A percentile compares a stretch with the other conserved stretches of the same genome.
Evolutionary conservation across 345 rosid species (phyloP).

Genomic region (Gossypium mustelinum): DNA sequence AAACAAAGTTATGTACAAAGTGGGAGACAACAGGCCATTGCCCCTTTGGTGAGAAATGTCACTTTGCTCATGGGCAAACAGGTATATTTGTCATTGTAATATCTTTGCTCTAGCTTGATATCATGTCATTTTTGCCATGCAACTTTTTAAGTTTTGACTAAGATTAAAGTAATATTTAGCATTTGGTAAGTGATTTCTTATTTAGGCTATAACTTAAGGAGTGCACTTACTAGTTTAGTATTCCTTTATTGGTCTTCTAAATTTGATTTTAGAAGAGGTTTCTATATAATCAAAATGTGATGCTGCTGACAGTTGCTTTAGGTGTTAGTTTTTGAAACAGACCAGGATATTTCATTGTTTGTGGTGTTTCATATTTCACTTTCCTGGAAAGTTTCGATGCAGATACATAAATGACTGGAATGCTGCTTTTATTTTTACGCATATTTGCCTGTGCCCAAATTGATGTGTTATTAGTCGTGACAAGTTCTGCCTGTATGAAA

Average conservation of each 20-base stretch:
- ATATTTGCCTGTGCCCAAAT: no score
- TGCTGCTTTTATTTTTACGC: no score
- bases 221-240: not conserved
- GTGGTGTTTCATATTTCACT: not conserved
- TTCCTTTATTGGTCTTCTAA: not conserved
- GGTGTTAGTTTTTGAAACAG: not conserved
- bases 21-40: conserved; percentile 75
- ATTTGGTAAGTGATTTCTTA: not conserved
- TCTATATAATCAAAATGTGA: not conserved
- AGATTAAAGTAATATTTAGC: not conserved
- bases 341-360: not conserved
- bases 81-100: conserved; percentile 37
- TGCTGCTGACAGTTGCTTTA: not conserved
- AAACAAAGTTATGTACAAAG: conserved; percentile 78
- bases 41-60: conserved; percentile 84
- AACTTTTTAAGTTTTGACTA: not conserved
- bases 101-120: not conserved
- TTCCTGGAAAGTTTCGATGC: no score
- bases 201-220: not conserved
- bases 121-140: not conserved
- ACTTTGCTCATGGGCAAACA: conserved; percentile 90
- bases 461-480: no score
- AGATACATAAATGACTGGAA: no score
- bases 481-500: no score
- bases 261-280: not conserved